These are phyloP conservation scores for Phytophthora podocarpi DNA, from an alignment of 352 stramenopile genomes.

Conservation along the genomic window DNA sequence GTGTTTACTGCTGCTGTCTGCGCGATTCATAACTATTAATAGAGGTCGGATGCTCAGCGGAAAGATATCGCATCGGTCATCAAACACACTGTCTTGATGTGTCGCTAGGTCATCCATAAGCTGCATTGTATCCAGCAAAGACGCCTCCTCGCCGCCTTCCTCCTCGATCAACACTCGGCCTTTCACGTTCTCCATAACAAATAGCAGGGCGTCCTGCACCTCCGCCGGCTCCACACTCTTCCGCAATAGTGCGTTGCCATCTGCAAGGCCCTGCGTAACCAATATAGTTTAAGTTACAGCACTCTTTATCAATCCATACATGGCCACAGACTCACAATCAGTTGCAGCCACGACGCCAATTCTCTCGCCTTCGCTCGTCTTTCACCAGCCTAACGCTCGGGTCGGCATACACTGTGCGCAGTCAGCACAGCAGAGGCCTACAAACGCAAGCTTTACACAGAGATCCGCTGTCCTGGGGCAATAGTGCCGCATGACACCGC, in stretches of 20 bases:
- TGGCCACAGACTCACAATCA: not conserved
- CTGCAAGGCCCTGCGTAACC: too few relatives aligned
- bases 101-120: conserved; percentile 31
- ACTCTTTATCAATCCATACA: too few relatives aligned
- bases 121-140: conserved; percentile 16
- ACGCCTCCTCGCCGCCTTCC: conserved; percentile 14
- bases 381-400: not conserved
- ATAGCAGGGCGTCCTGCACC: conserved; percentile 21
- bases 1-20: too few relatives aligned
- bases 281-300: too few relatives aligned
- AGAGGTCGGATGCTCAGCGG: conserved; percentile 36
- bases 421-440: not conserved
- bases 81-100: conserved; percentile 36
- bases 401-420: not conserved
- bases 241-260: too few relatives aligned
- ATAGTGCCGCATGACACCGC: not conserved
- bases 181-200: conserved; percentile 39
- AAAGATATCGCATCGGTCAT: conserved; percentile 44
- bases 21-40: too few relatives aligned
- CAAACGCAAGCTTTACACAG: too few relatives aligned
- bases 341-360: not conserved
- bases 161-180: conserved; percentile 41
- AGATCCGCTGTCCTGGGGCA: not conserved
- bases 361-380: not conserved
- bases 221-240: not conserved